A percentile compares a stretch with the other conserved stretches of the same genome.
Evolutionary conservation across 2,329 filamentous ascomycete genomes (phyloP).

Genomic region (Aspergillus intermedius): DNA sequence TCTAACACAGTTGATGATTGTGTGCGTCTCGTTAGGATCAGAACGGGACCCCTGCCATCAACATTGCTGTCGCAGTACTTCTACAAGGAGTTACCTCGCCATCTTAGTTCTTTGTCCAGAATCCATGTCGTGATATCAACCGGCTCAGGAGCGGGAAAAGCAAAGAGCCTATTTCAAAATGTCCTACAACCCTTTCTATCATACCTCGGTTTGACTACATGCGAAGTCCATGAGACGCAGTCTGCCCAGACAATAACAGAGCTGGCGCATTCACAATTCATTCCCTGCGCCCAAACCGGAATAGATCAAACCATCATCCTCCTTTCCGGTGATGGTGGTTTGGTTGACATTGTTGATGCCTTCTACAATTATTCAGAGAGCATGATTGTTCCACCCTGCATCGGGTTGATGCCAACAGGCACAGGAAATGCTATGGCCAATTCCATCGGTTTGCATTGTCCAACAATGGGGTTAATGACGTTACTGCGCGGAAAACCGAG

Average conservation of each 20-base stretch:
- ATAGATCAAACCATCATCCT: constrained; percentile 61
- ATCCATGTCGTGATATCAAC: constrained; percentile 63
- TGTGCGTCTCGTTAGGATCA: constrained; percentile 11
- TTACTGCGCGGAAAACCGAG: constrained; percentile 53
- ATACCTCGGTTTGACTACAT: constrained; percentile 41
- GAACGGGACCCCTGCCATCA: constrained; percentile 11
- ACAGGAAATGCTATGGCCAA: constrained; percentile 43
- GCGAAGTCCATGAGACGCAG: constrained; percentile 56
- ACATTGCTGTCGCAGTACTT: constrained; percentile 12
- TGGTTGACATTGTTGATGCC: constrained; percentile 74
- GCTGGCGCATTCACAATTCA: constrained; percentile 49
- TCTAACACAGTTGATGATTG: constrained; percentile 1
- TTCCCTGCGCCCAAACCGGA: constrained; percentile 44
- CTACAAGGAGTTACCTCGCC: constrained; percentile 13
- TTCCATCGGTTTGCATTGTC: constrained; percentile 28
- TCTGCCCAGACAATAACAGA: constrained; percentile 58
- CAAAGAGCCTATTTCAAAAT: constrained; percentile 49
- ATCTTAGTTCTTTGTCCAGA: constrained; percentile 12
- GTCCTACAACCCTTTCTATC: constrained; percentile 53
- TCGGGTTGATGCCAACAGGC: constrained; percentile 50
- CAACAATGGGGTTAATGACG: constrained; percentile 46
- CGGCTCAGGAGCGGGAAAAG: constrained; percentile 56
- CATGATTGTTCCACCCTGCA: constrained; percentile 46
- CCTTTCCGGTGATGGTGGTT: constrained; percentile 79
- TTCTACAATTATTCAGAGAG: constrained; percentile 30